These are phyloP conservation scores for Euphorbia corollata DNA, from an alignment of 441 rosid genomes.

Conservation along the genomic window DNA sequence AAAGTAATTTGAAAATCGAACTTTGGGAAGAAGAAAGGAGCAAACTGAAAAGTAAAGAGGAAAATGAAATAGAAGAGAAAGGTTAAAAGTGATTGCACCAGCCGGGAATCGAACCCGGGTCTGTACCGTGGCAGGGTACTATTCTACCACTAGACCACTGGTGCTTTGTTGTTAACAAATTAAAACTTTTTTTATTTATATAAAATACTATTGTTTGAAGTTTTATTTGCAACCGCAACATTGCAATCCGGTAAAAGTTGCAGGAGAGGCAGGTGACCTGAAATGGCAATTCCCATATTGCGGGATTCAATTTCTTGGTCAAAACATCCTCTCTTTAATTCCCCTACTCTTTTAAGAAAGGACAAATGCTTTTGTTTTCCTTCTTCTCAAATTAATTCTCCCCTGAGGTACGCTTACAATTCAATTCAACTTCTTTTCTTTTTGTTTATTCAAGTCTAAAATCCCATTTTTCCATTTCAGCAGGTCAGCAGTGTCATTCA, in stretches of 20 bases:
- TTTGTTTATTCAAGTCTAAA: too few relatives aligned
- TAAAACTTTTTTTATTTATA: too few relatives aligned
- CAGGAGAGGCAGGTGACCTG: slow-evolving; percentile 1
- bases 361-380: slow-evolving; percentile 27
- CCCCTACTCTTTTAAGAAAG: slow-evolving; percentile 24
- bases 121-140: slow-evolving; percentile 75
- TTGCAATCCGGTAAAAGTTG: neutral
- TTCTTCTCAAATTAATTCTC: slow-evolving; percentile 35
- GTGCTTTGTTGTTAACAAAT: slow-evolving; percentile 33
- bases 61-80: too few relatives aligned
- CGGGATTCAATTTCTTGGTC: slow-evolving; percentile 28
- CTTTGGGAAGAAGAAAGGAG: too few relatives aligned
- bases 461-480: neutral
- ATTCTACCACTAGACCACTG: slow-evolving; percentile 86
- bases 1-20: too few relatives aligned
- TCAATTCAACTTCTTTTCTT: neutral
- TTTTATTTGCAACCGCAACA: slow-evolving; percentile 14
- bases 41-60: too few relatives aligned
- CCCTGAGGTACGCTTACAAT: slow-evolving; percentile 25
- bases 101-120: slow-evolving; percentile 78
- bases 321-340: slow-evolving; percentile 15
- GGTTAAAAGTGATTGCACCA: slow-evolving; percentile 41
- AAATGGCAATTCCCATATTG: slow-evolving; percentile 49
- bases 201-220: too few relatives aligned
- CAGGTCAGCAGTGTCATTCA: slow-evolving; percentile 46